Evolutionary conservation across 768 basidiomycete species (phyloP).

Genomic region (Cystofilobasidium bisporidii): DNA sequence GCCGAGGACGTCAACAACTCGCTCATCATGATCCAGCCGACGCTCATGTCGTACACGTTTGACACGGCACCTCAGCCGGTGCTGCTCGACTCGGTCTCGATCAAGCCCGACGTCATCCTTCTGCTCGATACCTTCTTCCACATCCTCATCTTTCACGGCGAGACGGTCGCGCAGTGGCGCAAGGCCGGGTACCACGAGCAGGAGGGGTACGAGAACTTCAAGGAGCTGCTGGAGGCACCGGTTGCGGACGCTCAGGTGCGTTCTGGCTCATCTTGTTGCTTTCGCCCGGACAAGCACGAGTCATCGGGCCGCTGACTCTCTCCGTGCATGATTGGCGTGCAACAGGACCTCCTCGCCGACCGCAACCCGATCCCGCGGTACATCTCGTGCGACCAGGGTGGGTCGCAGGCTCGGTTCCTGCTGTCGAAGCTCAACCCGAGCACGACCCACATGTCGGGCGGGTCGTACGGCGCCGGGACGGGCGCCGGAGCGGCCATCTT

Average conservation of each 20-base stretch:
- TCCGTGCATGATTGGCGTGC: neutral
- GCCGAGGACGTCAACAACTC: conserved; percentile 99
- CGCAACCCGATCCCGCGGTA: conserved; percentile 96
- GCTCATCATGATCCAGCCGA: conserved; percentile 98
- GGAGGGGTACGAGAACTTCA: conserved; percentile 97
- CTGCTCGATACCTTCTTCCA: conserved; percentile 99
- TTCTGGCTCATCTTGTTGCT: neutral
- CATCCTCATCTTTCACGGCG: conserved; percentile 98
- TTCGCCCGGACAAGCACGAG: no score
- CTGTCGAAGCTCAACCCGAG: conserved; percentile 93
- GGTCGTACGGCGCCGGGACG: conserved; percentile 69
- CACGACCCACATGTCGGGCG: conserved; percentile 84
- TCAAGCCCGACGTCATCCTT: conserved; percentile 91
- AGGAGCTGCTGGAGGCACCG: conserved; percentile 78
- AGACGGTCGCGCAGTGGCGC: conserved; percentile 92
- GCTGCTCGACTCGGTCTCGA: conserved; percentile 90
- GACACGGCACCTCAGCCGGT: conserved; percentile 83
- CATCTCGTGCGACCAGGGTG: conserved; percentile 94
- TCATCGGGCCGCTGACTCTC: conserved; percentile 8
- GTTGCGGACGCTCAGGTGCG: conserved; percentile 76
- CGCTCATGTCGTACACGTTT: conserved; percentile 95
- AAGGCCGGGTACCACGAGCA: conserved; percentile 98
- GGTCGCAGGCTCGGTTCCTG: conserved; percentile 95
- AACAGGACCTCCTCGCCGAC: conserved; percentile 91
- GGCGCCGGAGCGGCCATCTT: conserved; percentile 66